Evolutionary conservation across 2,329 filamentous ascomycete genomes (phyloP), one percentile per base, ranked within the genome.

Genomic region (Neurospora sp.): DNA sequence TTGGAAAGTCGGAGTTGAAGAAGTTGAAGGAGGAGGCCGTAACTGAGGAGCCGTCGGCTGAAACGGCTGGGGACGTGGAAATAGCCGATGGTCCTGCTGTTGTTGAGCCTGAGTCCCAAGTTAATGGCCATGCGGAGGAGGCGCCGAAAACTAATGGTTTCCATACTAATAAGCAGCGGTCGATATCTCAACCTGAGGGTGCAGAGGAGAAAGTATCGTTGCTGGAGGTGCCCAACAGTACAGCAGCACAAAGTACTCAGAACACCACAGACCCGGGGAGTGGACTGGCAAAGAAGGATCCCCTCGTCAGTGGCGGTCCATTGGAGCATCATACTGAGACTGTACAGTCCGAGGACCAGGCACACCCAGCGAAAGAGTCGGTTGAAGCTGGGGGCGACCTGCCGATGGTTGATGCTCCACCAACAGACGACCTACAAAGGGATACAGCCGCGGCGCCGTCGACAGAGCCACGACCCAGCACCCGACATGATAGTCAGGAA

Each of bases 1-100:
- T 89, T 72, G 85, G 83, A 52, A 88, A 87, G 74, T 84, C 84
- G 0, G 87, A 89, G 71, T 74, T 89, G 52, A 82, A 85, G 71
- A 81, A 84, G 71, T 80, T 89, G 66, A 82, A 85, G 68, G 77
- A 81, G 4, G 80, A 84, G 46, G 78, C 79, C 38, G 74, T 70
- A 15, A 73, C 68, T 1, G 75, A 76, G 0, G 70, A 74, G 17
- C 69, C 75, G 19, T 75, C 77, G 38, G 75, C 75, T 38, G 68
- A 67, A 12, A 76, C 76, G n/a, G 70, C 71, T 1, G 73, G 74
- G 6, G 80, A 82, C 70, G 72, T 77, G 17, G 74, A 79, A 3
- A 82, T 83, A 78, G 72, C 72, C 10, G 78, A 81, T 69, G 75
- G 71, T 5, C 68, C 74, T 46, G 70, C 69, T 11, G 67, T 23